These are phyloP conservation scores for Gremmenia infestans DNA, from an alignment of 2,329 filamentous ascomycete genomes.

Conservation along the genomic window DNA sequence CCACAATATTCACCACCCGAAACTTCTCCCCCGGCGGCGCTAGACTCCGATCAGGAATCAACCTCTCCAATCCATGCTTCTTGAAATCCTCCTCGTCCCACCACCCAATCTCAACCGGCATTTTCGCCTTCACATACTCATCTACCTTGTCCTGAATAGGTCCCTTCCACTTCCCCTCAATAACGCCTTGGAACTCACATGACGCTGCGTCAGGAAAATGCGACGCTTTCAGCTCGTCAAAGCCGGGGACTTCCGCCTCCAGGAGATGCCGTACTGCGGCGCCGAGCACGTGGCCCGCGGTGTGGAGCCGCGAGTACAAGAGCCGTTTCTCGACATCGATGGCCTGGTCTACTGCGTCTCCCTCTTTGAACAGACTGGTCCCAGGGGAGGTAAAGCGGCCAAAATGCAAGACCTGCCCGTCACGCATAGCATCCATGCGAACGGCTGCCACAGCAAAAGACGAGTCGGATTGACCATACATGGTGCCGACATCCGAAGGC, in stretches of 20 bases:
- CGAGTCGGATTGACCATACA: constrained; percentile 31
- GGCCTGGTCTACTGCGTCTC: constrained; percentile 46
- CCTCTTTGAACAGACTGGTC: constrained; percentile 34
- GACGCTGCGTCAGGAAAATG: constrained; percentile 65
- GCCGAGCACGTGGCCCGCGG: constrained; percentile 68
- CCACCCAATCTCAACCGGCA: constrained; percentile 60
- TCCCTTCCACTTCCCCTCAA: constrained; percentile 58
- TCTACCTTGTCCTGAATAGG: constrained; percentile 58
- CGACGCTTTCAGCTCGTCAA: constrained; percentile 67
- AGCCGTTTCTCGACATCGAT: constrained; percentile 57
- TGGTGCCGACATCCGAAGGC: constrained; percentile 60
- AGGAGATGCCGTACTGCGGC: constrained; percentile 55
- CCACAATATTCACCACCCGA: constrained; percentile 64
- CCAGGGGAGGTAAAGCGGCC: constrained; percentile 45
- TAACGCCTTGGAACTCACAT: constrained; percentile 63
- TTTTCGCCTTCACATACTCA: constrained; percentile 48
- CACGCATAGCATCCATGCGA: constrained; percentile 46
- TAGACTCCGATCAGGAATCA: constrained; percentile 45
- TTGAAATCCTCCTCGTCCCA: constrained; percentile 61
- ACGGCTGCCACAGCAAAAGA: constrained; percentile 51
- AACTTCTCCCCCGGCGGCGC: constrained; percentile 45
- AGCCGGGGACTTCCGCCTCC: constrained; percentile 42
- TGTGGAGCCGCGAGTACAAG: constrained; percentile 65
- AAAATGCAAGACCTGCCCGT: constrained; percentile 60
- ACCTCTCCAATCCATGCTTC: constrained; percentile 46